Conservation (phyloP, 371 early-diverging fungal species). For the Cokeromyces recurvatus region DNA sequence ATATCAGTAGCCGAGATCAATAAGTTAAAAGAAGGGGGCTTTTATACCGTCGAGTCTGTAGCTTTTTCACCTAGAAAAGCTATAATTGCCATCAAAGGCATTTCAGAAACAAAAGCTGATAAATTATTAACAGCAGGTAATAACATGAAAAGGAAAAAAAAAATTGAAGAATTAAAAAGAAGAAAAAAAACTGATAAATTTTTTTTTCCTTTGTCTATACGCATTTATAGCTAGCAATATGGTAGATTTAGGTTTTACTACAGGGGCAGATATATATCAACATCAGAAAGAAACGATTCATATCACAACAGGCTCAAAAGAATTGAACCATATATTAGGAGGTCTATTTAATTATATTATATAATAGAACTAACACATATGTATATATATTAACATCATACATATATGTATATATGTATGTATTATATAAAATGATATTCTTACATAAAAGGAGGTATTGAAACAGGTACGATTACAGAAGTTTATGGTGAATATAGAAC, state of each 20-base stretch:
- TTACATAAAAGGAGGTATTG: slow-evolving; percentile 96
- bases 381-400: no score
- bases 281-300: slow-evolving; percentile 83
- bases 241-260: slow-evolving; percentile 97
- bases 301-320: slow-evolving; percentile 95
- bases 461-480: slow-evolving; percentile 99
- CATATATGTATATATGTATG: no score
- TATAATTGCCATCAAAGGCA: slow-evolving; percentile 93
- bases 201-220: not conserved
- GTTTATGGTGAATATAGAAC: slow-evolving; percentile 99
- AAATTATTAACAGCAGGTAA: slow-evolving; percentile 93
- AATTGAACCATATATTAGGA: slow-evolving; percentile 94
- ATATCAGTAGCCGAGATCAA: slow-evolving; percentile 81
- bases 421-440: no score
- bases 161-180: slow-evolving; percentile 86
- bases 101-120: slow-evolving; percentile 98
- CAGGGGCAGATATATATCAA: slow-evolving; percentile 93
- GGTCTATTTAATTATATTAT: slow-evolving; percentile 82
- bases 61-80: slow-evolving; percentile 96
- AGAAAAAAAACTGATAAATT: slow-evolving; percentile 37
- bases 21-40: slow-evolving; percentile 92
- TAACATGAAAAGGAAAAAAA: not conserved
- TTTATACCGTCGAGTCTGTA: slow-evolving; percentile 92
- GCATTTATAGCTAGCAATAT: slow-evolving; percentile 73
- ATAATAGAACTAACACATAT: slow-evolving; percentile 75